Percentiles rank a stretch among this genome's conserved stretches.
Evolutionary conservation across 805 yeast species (phyloP).

Genomic region (Yamadazyma takamatsuzukensis): DNA sequence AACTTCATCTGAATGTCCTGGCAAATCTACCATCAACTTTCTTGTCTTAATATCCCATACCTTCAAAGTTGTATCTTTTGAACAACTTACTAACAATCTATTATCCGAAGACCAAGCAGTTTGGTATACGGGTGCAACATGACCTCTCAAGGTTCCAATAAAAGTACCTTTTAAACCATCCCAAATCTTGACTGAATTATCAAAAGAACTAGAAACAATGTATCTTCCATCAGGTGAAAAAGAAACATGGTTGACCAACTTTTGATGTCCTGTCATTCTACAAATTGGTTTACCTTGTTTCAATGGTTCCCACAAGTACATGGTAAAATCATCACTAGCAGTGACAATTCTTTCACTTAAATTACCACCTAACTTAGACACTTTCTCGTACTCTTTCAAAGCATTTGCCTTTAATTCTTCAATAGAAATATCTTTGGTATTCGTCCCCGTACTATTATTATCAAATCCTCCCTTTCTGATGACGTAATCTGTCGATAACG

Average conservation of each 20-base stretch:
- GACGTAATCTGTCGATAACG: constrained; percentile 86
- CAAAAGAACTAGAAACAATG: constrained; percentile 90
- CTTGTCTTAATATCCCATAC: constrained; percentile 93
- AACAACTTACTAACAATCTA: constrained; percentile 84
- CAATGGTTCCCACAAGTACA: constrained; percentile 94
- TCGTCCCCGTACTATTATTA: constrained; percentile 48
- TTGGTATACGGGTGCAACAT: constrained; percentile 96
- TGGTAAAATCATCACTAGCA: constrained; percentile 95
- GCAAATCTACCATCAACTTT: constrained; percentile 82
- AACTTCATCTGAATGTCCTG: constrained; percentile 95
- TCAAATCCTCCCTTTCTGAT: constrained; percentile 87
- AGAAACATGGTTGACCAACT: constrained; percentile 90
- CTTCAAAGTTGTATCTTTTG: constrained; percentile 92
- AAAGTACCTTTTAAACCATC: constrained; percentile 92
- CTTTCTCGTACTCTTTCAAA: constrained; percentile 55
- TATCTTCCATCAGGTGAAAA: constrained; percentile 94
- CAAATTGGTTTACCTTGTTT: constrained; percentile 78
- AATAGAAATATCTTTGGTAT: constrained; percentile 19
- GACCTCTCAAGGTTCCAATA: constrained; percentile 88
- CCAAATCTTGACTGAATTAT: constrained; percentile 94
- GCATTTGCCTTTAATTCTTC: constrained; percentile 48
- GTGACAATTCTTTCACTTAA: constrained; percentile 79
- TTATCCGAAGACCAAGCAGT: constrained; percentile 98
- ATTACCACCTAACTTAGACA: constrained; percentile 55
- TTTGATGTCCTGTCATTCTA: constrained; percentile 97